Evolutionary conservation across 2,329 filamentous ascomycete species (phyloP).

Genomic region (Septoria petroselini): DNA sequence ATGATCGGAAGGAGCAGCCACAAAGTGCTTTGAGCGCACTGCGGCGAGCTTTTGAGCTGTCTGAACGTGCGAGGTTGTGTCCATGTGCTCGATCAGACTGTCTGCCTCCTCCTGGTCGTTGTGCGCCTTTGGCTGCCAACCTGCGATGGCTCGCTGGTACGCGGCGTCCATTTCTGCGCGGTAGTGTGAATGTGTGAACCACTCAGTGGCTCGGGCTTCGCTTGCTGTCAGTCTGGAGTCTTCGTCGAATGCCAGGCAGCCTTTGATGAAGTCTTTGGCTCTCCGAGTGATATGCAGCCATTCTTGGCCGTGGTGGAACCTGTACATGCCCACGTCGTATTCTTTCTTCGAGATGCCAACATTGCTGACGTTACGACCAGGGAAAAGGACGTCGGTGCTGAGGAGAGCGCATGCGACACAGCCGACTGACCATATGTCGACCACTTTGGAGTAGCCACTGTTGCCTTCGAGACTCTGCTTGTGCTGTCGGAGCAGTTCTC

Average conservation of each 20-base stretch:
- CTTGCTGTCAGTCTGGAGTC: slow-evolving; percentile 50
- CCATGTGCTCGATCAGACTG: slow-evolving; percentile 21
- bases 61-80: slow-evolving; percentile 19
- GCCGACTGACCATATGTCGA: slow-evolving; percentile 64
- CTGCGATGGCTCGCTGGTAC: slow-evolving; percentile 49
- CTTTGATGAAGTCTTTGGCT: slow-evolving; percentile 54
- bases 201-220: slow-evolving; percentile 54
- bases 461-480: slow-evolving; percentile 15
- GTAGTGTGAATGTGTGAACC: slow-evolving; percentile 55
- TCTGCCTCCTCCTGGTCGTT: too few relatives aligned
- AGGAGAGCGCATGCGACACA: slow-evolving; percentile 53
- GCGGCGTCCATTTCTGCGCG: slow-evolving; percentile 48
- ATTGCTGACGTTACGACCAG: slow-evolving; percentile 21
- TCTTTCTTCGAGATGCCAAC: slow-evolving; percentile 45
- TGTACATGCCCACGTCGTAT: slow-evolving; percentile 32
- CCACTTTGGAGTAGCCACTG: slow-evolving; percentile 54
- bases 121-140: slow-evolving; percentile 47
- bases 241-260: slow-evolving; percentile 52
- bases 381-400: slow-evolving; percentile 51
- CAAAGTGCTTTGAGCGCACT: slow-evolving; percentile 19
- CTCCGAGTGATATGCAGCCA: slow-evolving; percentile 44
- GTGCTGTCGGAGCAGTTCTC: slow-evolving; percentile 40
- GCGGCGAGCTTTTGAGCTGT: slow-evolving; percentile 1
- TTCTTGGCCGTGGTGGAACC: background rate
- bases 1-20: background rate